Evolutionary conservation across 441 rosid species (phyloP).

Genomic region (Euphorbia corollata): DNA sequence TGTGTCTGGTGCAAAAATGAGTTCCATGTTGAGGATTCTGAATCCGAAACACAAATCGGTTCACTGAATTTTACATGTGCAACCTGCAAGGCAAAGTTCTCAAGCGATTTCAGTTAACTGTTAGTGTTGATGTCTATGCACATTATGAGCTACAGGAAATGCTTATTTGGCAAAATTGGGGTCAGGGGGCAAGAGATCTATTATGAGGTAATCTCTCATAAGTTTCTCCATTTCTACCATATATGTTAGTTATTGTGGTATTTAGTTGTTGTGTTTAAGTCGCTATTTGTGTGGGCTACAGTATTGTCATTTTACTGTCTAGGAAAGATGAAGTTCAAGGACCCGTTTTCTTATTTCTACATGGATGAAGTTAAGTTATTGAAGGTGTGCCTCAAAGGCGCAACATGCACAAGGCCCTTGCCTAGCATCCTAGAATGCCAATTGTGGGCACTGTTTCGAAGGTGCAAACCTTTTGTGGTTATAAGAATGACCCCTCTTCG

Average conservation of each 20-base stretch:
- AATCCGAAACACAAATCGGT: slow-evolving; percentile 28
- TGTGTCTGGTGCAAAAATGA: slow-evolving; percentile 48
- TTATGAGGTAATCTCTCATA: slow-evolving; percentile 21
- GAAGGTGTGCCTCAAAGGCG: not conserved
- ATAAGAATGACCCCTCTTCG: not conserved
- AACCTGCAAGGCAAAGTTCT: slow-evolving; percentile 39
- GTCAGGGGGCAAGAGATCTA: slow-evolving; percentile 12
- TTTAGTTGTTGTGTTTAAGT: not conserved
- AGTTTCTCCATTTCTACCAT: not conserved
- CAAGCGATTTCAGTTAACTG: slow-evolving; percentile 25
- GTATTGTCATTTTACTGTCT: not conserved
- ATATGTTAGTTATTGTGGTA: not conserved
- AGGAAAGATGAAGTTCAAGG: not conserved
- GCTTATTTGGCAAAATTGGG: slow-evolving; percentile 6
- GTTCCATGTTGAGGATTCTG: slow-evolving; percentile 29
- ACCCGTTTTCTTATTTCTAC: not conserved
- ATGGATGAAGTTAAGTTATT: not conserved
- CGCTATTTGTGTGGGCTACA: not conserved
- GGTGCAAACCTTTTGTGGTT: not conserved
- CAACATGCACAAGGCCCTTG: not conserved
- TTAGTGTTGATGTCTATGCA: slow-evolving; percentile 15
- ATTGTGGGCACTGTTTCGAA: not conserved
- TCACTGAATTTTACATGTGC: slow-evolving; percentile 33
- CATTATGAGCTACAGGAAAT: slow-evolving; percentile 7
- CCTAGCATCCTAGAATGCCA: not conserved